Conservation (phyloP, 805 yeast species). For the Hanseniaspora mollemarum region DNA sequence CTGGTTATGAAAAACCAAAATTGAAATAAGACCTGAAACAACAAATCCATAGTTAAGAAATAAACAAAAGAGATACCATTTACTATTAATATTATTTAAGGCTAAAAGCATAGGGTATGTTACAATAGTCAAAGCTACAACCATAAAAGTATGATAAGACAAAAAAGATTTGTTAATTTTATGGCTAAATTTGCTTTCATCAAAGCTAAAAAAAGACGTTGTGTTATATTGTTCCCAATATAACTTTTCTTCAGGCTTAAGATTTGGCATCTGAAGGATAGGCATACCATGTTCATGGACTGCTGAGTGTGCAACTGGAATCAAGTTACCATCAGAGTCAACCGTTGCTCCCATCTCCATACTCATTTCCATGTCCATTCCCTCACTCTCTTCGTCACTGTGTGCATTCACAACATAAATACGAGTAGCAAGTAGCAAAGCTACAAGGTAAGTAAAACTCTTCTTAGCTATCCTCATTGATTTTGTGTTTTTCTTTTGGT, state of each 20-base stretch:
- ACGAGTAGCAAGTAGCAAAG: background rate
- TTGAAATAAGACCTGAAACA: conserved; percentile 41
- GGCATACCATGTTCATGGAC: conserved; percentile 59
- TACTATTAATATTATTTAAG: conserved; percentile 47
- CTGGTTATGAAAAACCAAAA: conserved; percentile 46
- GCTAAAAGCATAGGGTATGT: conserved; percentile 61
- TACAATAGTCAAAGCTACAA: conserved; percentile 37
- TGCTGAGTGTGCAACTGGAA: conserved; percentile 40
- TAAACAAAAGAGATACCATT: conserved; percentile 48
- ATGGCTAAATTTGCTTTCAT: conserved; percentile 27
- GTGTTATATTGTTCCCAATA: conserved; percentile 76
- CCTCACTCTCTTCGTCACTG: conserved; percentile 11
- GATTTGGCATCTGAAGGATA: conserved; percentile 45
- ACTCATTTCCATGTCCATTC: conserved; percentile 17
- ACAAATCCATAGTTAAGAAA: conserved; percentile 39
- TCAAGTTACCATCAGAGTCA: conserved; percentile 18
- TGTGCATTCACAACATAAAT: background rate
- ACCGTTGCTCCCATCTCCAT: conserved; percentile 24
- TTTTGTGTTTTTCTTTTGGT: too few species aligned
- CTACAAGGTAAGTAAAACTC: background rate
- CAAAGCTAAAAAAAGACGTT: conserved; percentile 52
- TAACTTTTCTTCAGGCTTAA: conserved; percentile 58
- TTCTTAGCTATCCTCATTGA: background rate
- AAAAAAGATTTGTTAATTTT: conserved; percentile 41
- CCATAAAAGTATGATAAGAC: conserved; percentile 41